phyloP scores from a whole-genome alignment of 108 stramenopile species.

The Pseudonitzschia delicatissima region DNA sequence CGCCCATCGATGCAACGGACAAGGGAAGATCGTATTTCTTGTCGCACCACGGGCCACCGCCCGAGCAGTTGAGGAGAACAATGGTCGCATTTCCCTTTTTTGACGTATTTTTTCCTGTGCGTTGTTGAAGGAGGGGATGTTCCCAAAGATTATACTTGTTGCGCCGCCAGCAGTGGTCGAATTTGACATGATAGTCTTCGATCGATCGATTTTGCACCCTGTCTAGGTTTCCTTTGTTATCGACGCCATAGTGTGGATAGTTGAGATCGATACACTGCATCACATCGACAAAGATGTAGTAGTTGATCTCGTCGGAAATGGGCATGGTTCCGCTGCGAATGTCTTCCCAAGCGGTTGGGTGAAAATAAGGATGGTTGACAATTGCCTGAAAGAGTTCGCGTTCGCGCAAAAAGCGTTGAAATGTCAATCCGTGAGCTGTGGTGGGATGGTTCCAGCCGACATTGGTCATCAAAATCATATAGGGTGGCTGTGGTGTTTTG shows the following conservation, averaged over 20 bases:
- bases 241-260: constrained; percentile 40
- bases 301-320: background rate
- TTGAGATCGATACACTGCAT: constrained; percentile 34
- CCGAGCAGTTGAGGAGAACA: background rate
- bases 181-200: background rate
- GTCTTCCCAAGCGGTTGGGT: constrained; percentile 39
- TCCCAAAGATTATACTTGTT: too few species aligned
- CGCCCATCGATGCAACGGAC: constrained; percentile 11
- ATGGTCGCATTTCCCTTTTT: background rate
- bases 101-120: too few species aligned
- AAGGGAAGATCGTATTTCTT: background rate
- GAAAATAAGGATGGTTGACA: constrained; percentile 44
- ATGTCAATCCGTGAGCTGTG: background rate
- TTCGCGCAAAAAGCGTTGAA: constrained; percentile 8
- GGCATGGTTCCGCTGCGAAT: background rate
- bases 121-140: too few species aligned
- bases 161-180: too few species aligned
- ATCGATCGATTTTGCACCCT: background rate
- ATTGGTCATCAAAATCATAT: too few species aligned
- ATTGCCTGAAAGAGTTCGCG: constrained; percentile 22
- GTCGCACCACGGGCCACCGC: background rate
- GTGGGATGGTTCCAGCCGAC: background rate
- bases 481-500: too few species aligned
- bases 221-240: background rate
- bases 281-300: constrained; percentile 38